A percentile compares a stretch with the other conserved stretches of the same genome.
phyloP scores from a whole-genome alignment of 768 basidiomycete genomes.

The Inosperma sp. region DNA sequence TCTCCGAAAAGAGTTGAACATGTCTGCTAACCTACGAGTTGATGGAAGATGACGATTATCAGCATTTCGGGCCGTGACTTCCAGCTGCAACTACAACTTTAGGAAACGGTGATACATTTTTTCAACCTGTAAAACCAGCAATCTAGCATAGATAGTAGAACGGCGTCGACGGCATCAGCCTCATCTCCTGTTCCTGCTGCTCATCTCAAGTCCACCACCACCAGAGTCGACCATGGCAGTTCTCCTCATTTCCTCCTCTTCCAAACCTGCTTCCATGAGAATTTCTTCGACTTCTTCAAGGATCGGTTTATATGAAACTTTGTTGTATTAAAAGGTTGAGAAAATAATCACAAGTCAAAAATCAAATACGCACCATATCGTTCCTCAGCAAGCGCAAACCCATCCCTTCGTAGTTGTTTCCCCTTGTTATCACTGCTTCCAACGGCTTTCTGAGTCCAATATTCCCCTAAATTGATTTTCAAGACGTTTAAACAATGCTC shows the following conservation, averaged over 20 bases:
- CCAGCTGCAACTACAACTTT: no score
- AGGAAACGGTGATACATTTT: no score
- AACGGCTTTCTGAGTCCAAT: conserved; percentile 75
- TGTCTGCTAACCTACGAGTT: no score
- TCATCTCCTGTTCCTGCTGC: conserved; percentile 43
- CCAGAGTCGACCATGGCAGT: conserved; percentile 43
- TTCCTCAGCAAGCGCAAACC: conserved; percentile 70
- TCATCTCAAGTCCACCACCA: conserved; percentile 40
- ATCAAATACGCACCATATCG: conserved; percentile 54
- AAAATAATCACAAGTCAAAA: not conserved
- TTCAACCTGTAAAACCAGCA: no score
- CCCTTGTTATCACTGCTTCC: conserved; percentile 59
- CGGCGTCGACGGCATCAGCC: no score
- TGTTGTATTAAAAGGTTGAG: no score
- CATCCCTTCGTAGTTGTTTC: conserved; percentile 73
- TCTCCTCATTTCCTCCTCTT: conserved; percentile 73
- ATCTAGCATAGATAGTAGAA: no score
- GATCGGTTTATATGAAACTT: conserved; percentile 78
- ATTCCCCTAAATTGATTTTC: conserved; percentile 46
- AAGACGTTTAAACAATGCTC: not conserved
- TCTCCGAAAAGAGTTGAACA: no score
- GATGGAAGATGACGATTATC: no score
- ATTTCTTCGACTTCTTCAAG: conserved; percentile 81
- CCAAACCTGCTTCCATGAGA: conserved; percentile 75
- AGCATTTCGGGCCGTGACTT: no score